Evolutionary conservation across 2,329 filamentous ascomycete species (phyloP).

Genomic region (Paecilomyces dactylethromorphus): DNA sequence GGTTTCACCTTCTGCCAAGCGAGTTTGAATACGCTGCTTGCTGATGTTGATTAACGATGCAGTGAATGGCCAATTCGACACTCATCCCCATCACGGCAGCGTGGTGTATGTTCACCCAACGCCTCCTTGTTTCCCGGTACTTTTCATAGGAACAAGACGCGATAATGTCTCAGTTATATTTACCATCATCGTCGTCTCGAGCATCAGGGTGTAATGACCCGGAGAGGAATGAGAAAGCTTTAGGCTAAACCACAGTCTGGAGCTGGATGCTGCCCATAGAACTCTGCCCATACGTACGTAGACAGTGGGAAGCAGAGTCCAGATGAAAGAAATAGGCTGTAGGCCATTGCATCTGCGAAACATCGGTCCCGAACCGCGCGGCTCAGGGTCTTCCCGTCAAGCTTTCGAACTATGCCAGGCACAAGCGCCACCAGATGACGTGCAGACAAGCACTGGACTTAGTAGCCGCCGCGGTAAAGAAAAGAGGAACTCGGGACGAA

Average conservation of each 20-base stretch:
- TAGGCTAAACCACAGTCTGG: no score
- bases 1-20: background rate
- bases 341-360: background rate
- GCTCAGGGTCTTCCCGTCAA: background rate
- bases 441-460: conserved; percentile 3
- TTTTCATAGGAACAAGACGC: no score
- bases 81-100: background rate
- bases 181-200: no score
- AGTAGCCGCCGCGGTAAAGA: background rate
- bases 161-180: no score
- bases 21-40: background rate
- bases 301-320: no score
- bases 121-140: no score
- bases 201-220: no score
- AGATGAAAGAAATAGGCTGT: no score
- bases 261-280: no score
- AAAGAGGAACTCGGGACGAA: no score
- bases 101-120: background rate
- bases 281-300: no score
- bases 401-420: background rate
- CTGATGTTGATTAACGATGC: background rate
- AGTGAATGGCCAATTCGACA: background rate
- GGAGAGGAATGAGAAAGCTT: no score
- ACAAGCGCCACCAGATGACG: background rate
- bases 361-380: background rate